Evolutionary conservation across 2,329 filamentous ascomycete genomes (phyloP), one percentile per base, ranked within the genome.

Genomic region (Colletotrichum somersetense): DNA sequence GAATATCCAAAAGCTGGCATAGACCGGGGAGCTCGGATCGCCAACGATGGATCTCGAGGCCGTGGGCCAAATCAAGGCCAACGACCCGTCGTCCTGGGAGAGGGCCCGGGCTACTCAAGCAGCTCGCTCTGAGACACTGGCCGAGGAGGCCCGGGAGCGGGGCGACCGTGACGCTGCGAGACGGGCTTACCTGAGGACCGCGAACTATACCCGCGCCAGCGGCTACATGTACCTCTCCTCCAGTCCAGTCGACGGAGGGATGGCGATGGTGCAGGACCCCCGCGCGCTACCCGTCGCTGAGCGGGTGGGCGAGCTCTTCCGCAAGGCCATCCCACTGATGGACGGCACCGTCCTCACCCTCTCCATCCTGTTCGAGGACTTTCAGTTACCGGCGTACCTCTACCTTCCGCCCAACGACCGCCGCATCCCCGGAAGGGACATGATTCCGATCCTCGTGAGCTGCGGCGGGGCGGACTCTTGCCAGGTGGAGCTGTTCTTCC

Each of bases 401-500:
- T 83, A 79, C 70, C 75, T 84, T 0, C 83, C 83, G 0, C 62
- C 74, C 0, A 40, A 72, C 0, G 53, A 55, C 4, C 73, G 74
- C 23, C 63, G 77, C 0, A 74, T 71, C 0, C 35, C 48, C 18
- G 63, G 74, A 38, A 20, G 62, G 14, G 82, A 80, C 26, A 26
- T 2, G 72, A 77, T 76, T 1, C 82, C 83, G 0, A 52, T 84
- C 23, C 64, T 85, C 2, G 35, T 86, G n/a, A 76, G 79, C 44
- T 74, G 65, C 0, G 78, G 77, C 11, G 84, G 84, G 0, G 76
- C 61, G 1, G 84, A 86, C 72, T 79, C 80, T 0, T 78, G 73
- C 0, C 77, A 82, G 50, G 84, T 85, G 67, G 84, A 85, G 66
- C 52, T 85, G 0, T 85, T 82, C 72, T 83, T 79, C 67, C 52